Conservation (phyloP, 208 protist genomes). For the Trypanosoma melophagium region DNA sequence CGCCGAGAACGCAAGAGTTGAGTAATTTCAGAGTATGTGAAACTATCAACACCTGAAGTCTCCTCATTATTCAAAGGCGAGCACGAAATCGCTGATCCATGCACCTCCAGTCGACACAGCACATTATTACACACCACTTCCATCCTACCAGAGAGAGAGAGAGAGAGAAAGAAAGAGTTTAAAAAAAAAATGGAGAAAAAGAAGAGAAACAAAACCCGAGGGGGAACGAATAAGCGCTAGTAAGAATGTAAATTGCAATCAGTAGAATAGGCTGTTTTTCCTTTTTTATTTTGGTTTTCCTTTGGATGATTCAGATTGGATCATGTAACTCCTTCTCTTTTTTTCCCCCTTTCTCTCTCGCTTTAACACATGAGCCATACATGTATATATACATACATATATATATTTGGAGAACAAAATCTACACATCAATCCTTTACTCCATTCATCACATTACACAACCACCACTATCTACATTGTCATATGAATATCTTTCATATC, state of each 20-base stretch:
- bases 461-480: constrained; percentile 7
- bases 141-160: constrained; percentile 27
- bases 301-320: too few relatives aligned
- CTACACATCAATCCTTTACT: neutral
- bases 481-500: constrained; percentile 61
- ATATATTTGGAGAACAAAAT: neutral
- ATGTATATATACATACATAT: constrained; percentile 9
- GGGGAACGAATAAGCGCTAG: neutral
- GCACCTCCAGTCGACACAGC: constrained; percentile 43
- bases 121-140: constrained; percentile 53
- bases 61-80: constrained; percentile 4
- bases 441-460: neutral
- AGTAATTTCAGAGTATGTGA: constrained; percentile 39
- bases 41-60: constrained; percentile 1
- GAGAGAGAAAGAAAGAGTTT: constrained; percentile 6
- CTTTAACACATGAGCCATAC: too few relatives aligned
- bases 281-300: too few relatives aligned
- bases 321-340: too few relatives aligned
- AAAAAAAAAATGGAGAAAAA: constrained; percentile 12
- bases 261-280: neutral
- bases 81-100: constrained; percentile 43
- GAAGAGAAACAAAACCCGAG: neutral
- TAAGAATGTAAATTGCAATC: neutral
- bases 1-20: constrained; percentile 74
- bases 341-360: too few relatives aligned